These are phyloP conservation scores for Paramarasmius palmivorus DNA, from an alignment of 1,284 basidiomycete species.

Conservation along the genomic window DNA sequence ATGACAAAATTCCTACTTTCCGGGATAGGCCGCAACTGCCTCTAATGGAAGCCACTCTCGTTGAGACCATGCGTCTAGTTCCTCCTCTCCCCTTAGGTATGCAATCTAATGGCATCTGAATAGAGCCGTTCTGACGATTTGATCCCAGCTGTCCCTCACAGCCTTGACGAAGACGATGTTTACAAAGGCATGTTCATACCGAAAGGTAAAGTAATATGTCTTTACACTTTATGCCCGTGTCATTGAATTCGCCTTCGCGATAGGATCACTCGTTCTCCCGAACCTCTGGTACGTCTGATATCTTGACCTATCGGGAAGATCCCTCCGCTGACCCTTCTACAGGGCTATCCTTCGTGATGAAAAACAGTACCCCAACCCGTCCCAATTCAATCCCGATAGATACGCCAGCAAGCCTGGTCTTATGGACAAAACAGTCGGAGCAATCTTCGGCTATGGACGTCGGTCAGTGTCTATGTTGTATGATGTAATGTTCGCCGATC, in stretches of 20 bases:
- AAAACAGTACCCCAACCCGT: neutral
- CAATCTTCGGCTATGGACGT: constrained; percentile 1
- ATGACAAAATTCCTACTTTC: neutral
- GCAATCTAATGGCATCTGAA: neutral
- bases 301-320: neutral
- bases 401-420: neutral
- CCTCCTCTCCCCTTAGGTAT: neutral
- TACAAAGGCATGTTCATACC: constrained; percentile 2
- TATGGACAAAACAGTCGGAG: neutral
- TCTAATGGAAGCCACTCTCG: neutral
- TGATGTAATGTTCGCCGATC: no score
- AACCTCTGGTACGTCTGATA: constrained; percentile 3
- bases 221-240: neutral
- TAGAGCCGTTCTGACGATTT: neutral
- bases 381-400: neutral
- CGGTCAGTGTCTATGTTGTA: neutral
- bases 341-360: neutral
- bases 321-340: no score
- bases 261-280: neutral
- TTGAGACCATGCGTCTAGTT: neutral
- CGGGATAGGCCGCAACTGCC: neutral
- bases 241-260: no score
- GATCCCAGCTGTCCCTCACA: neutral
- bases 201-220: neutral
- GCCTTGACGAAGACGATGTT: constrained; percentile 1